These are phyloP conservation scores for Arbutus unedo DNA, from an alignment of 148 eudicot species.

Conservation along the genomic window DNA sequence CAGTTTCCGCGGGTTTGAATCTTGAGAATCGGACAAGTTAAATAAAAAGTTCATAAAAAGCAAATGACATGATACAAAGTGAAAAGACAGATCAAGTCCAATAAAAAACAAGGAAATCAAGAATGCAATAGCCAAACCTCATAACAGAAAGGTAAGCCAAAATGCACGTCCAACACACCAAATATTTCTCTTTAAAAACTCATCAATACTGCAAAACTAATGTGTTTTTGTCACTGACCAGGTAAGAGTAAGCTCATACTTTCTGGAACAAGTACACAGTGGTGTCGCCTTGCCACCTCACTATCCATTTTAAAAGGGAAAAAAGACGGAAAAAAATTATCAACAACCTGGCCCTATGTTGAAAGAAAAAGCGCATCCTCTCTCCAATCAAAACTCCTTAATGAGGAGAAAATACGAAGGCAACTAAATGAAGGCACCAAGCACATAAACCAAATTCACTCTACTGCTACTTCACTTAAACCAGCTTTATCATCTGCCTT, in stretches of 20 bases:
- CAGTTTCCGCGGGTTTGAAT: neutral
- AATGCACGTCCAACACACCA: neutral
- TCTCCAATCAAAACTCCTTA: neutral
- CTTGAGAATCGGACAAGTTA: neutral
- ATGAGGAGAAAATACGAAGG: neutral
- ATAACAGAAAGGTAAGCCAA: neutral
- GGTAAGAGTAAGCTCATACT: neutral
- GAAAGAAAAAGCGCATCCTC: neutral
- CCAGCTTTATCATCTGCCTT: constrained; percentile 26
- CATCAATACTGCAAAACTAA: constrained; percentile 4
- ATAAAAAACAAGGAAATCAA: neutral
- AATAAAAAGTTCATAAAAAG: neutral
- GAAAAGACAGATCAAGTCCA: neutral
- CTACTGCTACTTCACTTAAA: constrained; percentile 14
- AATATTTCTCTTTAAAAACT: neutral
- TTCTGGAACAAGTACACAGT: constrained; percentile 12
- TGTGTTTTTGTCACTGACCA: neutral
- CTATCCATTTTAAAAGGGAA: neutral
- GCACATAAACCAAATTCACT: constrained; percentile 11
- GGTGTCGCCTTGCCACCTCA: neutral
- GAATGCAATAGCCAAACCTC: neutral
- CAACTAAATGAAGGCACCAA: constrained; percentile 2
- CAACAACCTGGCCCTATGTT: neutral
- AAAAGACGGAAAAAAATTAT: neutral
- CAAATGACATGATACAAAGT: neutral